These are phyloP conservation scores for Saturnispora sekii DNA, from an alignment of 805 yeast genomes.

Conservation along the genomic window DNA sequence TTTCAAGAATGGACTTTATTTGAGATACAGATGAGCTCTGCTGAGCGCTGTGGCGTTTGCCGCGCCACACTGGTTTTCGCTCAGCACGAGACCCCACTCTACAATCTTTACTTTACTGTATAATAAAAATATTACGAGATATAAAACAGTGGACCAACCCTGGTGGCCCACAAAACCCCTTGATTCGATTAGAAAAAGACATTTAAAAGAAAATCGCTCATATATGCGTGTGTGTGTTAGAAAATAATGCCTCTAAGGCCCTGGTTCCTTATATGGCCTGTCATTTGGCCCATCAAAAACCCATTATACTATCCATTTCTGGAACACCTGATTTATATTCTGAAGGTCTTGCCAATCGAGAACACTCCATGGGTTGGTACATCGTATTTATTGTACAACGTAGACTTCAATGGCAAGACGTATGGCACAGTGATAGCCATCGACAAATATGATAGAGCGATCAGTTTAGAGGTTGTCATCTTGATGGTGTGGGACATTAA, in stretches of 20 bases:
- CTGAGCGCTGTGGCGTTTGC: too few species aligned
- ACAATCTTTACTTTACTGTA: too few species aligned
- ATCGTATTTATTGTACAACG: constrained; percentile 16
- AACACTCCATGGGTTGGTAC: constrained; percentile 20
- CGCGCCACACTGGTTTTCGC: too few species aligned
- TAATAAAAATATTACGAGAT: too few species aligned
- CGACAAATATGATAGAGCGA: constrained; percentile 25
- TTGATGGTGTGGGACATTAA: not conserved
- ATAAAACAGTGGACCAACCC: too few species aligned
- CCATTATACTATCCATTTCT: too few species aligned
- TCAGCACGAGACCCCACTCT: too few species aligned
- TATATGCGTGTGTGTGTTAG: not conserved
- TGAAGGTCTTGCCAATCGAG: constrained; percentile 25
- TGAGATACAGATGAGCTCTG: constrained; percentile 38
- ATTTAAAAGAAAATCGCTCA: not conserved
- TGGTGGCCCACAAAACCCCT: too few species aligned
- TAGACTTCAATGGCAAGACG: constrained; percentile 24
- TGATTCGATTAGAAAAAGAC: not conserved
- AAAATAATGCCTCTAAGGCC: too few species aligned
- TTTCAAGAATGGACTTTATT: constrained; percentile 61
- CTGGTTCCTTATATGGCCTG: too few species aligned
- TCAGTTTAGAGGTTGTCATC: constrained; percentile 11
- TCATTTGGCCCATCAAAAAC: too few species aligned
- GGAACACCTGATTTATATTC: constrained; percentile 15
- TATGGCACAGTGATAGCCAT: constrained; percentile 29